phyloP scores from a whole-genome alignment of 768 basidiomycete species.

The Melanogaster broomeanus region DNA sequence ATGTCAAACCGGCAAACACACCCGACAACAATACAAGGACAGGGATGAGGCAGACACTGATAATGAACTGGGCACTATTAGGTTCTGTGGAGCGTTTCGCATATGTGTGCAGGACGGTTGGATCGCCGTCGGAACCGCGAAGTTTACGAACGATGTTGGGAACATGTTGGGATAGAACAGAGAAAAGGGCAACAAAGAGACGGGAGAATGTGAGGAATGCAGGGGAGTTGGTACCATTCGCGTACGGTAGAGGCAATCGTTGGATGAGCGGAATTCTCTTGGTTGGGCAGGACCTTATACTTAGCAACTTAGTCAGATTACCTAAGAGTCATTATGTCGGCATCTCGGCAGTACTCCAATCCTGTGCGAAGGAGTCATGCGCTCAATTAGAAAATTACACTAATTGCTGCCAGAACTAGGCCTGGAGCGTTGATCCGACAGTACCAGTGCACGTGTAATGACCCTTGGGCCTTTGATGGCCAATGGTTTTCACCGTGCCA shows the following conservation, averaged over 20 bases:
- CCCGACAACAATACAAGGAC: constrained; percentile 82
- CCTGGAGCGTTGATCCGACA: no score
- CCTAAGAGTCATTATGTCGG: neutral
- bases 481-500: no score
- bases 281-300: neutral
- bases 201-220: constrained; percentile 41
- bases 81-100: constrained; percentile 31
- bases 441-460: no score
- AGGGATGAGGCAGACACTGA: constrained; percentile 68
- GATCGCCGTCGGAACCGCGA: constrained; percentile 4
- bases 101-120: constrained; percentile 24
- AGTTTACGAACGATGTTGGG: constrained; percentile 37
- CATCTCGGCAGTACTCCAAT: neutral
- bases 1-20: constrained; percentile 87
- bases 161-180: constrained; percentile 47
- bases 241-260: constrained; percentile 9
- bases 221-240: constrained; percentile 42
- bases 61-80: constrained; percentile 34
- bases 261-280: neutral
- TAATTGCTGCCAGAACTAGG: no score
- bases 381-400: no score
- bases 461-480: no score
- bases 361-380: no score
- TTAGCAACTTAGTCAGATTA: constrained; percentile 7
- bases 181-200: constrained; percentile 45